Evolutionary conservation across 2,329 filamentous ascomycete genomes (phyloP).

Genomic region (Trichoderma aggressivum): DNA sequence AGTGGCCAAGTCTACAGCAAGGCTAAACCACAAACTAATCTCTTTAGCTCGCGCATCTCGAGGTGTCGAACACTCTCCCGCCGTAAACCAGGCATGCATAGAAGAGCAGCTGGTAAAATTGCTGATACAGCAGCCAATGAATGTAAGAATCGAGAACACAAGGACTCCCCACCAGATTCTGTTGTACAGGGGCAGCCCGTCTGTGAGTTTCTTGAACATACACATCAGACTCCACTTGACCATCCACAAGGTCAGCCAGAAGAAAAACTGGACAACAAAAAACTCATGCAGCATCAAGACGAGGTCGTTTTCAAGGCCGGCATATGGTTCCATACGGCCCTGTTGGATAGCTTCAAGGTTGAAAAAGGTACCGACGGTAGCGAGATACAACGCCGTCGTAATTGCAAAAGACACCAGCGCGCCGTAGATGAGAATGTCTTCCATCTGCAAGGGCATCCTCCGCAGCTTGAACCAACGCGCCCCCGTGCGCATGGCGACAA

Average conservation of each 20-base stretch:
- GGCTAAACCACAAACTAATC: conserved; percentile 25
- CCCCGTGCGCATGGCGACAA: background rate
- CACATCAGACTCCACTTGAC: conserved; percentile 25
- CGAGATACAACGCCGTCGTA: background rate
- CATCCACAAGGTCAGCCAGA: conserved; percentile 24
- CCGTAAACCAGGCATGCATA: conserved; percentile 24
- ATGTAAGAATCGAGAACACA: conserved; percentile 22
- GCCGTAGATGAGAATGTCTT: background rate
- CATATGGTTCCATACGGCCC: conserved; percentile 14
- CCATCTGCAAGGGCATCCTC: background rate
- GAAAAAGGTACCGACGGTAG: background rate
- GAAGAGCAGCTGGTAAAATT: conserved; percentile 25
- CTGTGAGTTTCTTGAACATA: conserved; percentile 23
- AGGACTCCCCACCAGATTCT: conserved; percentile 22
- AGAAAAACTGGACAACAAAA: conserved; percentile 25
- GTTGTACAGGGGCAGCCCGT: conserved; percentile 20
- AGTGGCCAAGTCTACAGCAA: conserved; percentile 22
- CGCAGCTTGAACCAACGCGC: background rate
- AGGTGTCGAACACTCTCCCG: conserved; percentile 19
- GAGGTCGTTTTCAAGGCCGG: conserved; percentile 10
- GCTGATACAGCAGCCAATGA: conserved; percentile 23
- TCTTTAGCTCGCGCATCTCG: conserved; percentile 21
- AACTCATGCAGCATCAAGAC: conserved; percentile 23
- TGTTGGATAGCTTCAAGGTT: background rate
- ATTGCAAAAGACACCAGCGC: background rate